A percentile compares a stretch with the other conserved stretches of the same genome.
phyloP scores from a whole-genome alignment of 2,329 filamentous ascomycete genomes.

The Arthroderma uncinatum region DNA sequence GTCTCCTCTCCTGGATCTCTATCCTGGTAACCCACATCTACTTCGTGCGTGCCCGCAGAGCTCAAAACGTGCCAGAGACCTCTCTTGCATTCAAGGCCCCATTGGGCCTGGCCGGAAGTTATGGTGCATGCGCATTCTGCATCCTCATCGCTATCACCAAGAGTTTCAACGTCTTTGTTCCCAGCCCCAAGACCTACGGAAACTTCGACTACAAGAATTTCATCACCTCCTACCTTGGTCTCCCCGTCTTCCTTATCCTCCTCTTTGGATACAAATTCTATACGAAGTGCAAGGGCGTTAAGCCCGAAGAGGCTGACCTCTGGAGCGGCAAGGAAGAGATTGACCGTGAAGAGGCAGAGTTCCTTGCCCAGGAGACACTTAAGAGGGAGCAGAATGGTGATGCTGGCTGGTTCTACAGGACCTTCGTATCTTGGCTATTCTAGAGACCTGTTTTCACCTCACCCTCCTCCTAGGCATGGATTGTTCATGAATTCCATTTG shows the following conservation, averaged over 20 bases:
- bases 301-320: slow-evolving; percentile 17
- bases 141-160: slow-evolving; percentile 63
- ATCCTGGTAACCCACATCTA: slow-evolving; percentile 39
- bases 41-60: slow-evolving; percentile 33
- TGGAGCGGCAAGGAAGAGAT: slow-evolving; percentile 20
- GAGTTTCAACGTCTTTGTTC: slow-evolving; percentile 61
- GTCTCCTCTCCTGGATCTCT: slow-evolving; percentile 38
- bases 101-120: slow-evolving; percentile 47
- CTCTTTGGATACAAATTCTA: slow-evolving; percentile 21
- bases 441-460: slow-evolving; percentile 24
- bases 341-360: slow-evolving; percentile 53
- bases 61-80: slow-evolving; percentile 28
- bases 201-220: slow-evolving; percentile 40
- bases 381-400: slow-evolving; percentile 48
- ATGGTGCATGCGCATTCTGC: slow-evolving; percentile 49
- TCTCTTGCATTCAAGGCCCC: slow-evolving; percentile 34
- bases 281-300: slow-evolving; percentile 16
- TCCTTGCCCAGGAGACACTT: slow-evolving; percentile 61
- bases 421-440: slow-evolving; percentile 51
- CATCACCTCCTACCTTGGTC: slow-evolving; percentile 38
- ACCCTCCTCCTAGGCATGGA: background rate
- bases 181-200: slow-evolving; percentile 41
- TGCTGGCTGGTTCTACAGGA: slow-evolving; percentile 46
- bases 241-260: slow-evolving; percentile 33
- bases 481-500: background rate